Evolutionary conservation across 108 stramenopile species (phyloP), one percentile per base, ranked within the genome.

Genomic region (Nitzschia putrida): DNA sequence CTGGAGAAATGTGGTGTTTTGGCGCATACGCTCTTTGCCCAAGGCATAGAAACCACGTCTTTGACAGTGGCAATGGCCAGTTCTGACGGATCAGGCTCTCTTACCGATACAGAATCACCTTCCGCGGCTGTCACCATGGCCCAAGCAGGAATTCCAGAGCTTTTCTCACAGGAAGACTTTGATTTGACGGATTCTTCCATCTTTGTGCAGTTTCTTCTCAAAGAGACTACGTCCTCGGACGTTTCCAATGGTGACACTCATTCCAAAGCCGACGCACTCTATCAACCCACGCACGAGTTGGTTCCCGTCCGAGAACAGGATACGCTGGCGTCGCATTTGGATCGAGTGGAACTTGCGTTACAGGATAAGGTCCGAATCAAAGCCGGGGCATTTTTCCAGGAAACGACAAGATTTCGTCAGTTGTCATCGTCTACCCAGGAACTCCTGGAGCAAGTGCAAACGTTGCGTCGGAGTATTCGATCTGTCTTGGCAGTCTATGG

Each of bases 321-420:
- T 66, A 64, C 77, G 1, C 83, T 92, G 57, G 81, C 88, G 7
- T 39, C 64, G n/a, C 81, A 86, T 61, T 69, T 95, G 55, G 94
- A 95, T 60, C 61, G 64, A 26, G 88, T 95, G 11, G 94, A 95
- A 64, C 55, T 95, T 37, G 85, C 88, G 9, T 57, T 95, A 45
- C 73, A 91, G 38, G 78, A 95, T 24, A 89, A 92, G 68, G 91
- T 95, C 18, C 77, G 90, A 49, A 77, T 85, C 47, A 88, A 91
- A 68, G 82, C 82, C 12, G 71, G 65, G 22, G 77, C 85, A 47
- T 95, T 92, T 64, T 95, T 95, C 78, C 87, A 90, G 23, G 94
- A 95, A 73, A 92, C 91, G 7, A 88, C 86, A 40, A 80, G 91
- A 0, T 95, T 95, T 65, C 83, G 84, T 3, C 80, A 90, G 68